These are phyloP conservation scores for Claviceps lovelessii DNA, from an alignment of 2,329 filamentous ascomycete species.

Conservation along the genomic window DNA sequence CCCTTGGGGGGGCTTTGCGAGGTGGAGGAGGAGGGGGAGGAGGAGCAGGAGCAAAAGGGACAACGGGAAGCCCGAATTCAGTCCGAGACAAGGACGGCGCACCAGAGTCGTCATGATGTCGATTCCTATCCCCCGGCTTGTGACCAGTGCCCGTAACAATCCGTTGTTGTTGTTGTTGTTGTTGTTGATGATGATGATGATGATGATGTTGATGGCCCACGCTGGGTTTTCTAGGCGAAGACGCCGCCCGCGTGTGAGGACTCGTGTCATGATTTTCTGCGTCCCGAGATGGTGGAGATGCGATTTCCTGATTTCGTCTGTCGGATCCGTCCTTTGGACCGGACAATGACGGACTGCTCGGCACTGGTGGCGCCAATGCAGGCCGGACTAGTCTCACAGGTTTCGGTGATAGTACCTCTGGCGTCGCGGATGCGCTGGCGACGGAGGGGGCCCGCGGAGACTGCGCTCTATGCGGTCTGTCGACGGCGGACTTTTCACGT, in stretches of 20 bases:
- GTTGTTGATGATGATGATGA: no score
- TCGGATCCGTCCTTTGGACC: neutral
- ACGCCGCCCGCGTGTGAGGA: constrained; percentile 17
- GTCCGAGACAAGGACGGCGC: constrained; percentile 5
- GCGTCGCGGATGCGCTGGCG: constrained; percentile 8
- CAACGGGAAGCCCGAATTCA: constrained; percentile 6
- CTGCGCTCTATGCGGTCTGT: constrained; percentile 10
- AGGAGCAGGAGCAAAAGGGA: neutral
- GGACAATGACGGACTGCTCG: no score
- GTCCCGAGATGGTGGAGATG: constrained; percentile 13
- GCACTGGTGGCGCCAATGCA: constrained; percentile 11
- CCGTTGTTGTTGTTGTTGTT: no score
- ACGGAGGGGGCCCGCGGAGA: constrained; percentile 10
- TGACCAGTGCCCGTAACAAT: neutral
- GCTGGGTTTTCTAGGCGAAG: constrained; percentile 16
- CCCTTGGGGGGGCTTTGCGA: neutral
- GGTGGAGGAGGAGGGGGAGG: neutral
- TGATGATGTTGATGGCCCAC: no score
- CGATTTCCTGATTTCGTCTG: constrained; percentile 7
- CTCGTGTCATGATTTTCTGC: constrained; percentile 14
- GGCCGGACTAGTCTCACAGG: constrained; percentile 20
- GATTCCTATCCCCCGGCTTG: neutral
- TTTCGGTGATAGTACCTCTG: constrained; percentile 18
- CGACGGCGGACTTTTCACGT: neutral
- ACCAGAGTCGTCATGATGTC: constrained; percentile 2